Conservation (phyloP, 2,329 filamentous ascomycete genomes). For the Hypomyces rosellus region DNA sequence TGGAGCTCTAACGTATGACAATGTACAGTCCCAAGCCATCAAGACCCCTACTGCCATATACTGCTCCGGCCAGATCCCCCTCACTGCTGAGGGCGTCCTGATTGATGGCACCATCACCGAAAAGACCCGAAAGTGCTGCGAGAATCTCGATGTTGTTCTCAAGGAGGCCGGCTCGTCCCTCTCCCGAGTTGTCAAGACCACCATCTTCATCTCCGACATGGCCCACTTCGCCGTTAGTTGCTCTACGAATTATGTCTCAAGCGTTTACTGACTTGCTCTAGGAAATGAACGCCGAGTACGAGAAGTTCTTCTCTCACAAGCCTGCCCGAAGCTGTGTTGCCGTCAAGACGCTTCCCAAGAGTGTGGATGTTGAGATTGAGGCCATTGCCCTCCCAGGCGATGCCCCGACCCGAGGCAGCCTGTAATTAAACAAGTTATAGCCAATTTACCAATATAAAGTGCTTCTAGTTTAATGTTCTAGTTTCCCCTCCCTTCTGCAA, state of each 20-base stretch:
- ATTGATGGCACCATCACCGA: conserved; percentile 56
- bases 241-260: background rate
- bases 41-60: conserved; percentile 61
- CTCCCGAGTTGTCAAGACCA: conserved; percentile 80
- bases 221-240: conserved; percentile 62
- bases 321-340: conserved; percentile 86
- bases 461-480: conserved; percentile 3
- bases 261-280: conserved; percentile 16
- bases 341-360: conserved; percentile 81
- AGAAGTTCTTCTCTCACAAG: conserved; percentile 76
- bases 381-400: conserved; percentile 61
- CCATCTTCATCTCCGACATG: conserved; percentile 91
- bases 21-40: conserved; percentile 55
- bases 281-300: conserved; percentile 81
- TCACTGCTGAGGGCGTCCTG: conserved; percentile 49
- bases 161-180: conserved; percentile 73
- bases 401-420: background rate
- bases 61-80: conserved; percentile 68
- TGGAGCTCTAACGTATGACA: background rate
- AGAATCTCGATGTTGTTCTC: conserved; percentile 80
- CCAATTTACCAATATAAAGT: conserved; percentile 3
- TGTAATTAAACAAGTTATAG: background rate
- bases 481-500: background rate
- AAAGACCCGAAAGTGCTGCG: conserved; percentile 56
- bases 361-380: conserved; percentile 85